phyloP scores from a whole-genome alignment of 768 basidiomycete genomes.

The Holtermannia corniformis region DNA sequence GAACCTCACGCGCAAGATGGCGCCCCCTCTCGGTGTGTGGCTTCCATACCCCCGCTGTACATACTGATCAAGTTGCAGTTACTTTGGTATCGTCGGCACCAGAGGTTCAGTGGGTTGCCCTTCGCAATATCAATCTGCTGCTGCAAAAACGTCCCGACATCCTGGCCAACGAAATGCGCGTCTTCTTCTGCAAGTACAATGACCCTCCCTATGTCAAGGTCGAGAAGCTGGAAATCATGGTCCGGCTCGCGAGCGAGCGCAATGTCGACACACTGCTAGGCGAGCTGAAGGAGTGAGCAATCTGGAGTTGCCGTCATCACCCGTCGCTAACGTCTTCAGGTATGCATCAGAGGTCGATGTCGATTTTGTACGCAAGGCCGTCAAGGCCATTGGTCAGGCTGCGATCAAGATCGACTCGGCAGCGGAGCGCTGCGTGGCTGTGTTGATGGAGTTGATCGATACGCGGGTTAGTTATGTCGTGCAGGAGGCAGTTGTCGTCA shows the following conservation, averaged over 20 bases:
- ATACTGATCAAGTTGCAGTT: conserved; percentile 44
- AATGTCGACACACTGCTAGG: conserved; percentile 92
- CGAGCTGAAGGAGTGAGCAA: conserved; percentile 82
- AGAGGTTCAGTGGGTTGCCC: conserved; percentile 96
- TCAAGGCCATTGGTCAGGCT: conserved; percentile 91
- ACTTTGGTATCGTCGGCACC: conserved; percentile 93
- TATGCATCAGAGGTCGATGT: conserved; percentile 97
- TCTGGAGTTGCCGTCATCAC: too few relatives aligned
- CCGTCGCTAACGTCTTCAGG: conserved; percentile 43
- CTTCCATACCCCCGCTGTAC: neutral
- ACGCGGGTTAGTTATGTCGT: conserved; percentile 95
- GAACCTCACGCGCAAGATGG: conserved; percentile 89
- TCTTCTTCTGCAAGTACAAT: conserved; percentile 99
- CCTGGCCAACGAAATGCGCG: conserved; percentile 90
- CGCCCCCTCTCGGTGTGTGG: conserved; percentile 58
- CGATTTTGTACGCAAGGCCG: conserved; percentile 89
- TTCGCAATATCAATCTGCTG: conserved; percentile 91
- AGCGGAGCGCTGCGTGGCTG: conserved; percentile 89
- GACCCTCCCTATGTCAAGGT: conserved; percentile 98
- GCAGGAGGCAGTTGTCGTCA: conserved; percentile 95
- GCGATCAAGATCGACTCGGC: conserved; percentile 90
- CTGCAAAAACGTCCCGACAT: conserved; percentile 87
- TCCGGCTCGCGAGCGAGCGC: conserved; percentile 74
- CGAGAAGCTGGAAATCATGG: conserved; percentile 98
- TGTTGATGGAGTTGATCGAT: conserved; percentile 80